These are phyloP conservation scores for Aspergillus cejpii DNA, from an alignment of 2,329 filamentous ascomycete genomes.

Conservation along the genomic window DNA sequence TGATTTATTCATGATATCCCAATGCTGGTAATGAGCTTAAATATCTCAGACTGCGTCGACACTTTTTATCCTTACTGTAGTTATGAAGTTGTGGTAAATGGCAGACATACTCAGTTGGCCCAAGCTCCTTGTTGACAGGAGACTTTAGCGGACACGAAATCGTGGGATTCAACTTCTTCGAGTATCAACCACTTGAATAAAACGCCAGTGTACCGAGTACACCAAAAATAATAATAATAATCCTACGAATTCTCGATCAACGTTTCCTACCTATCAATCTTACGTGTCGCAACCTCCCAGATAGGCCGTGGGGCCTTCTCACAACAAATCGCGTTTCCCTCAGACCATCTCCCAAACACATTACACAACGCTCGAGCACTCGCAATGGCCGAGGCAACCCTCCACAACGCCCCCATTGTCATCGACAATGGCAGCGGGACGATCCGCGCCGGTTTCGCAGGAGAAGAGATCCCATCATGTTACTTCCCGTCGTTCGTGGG, in stretches of 20 bases:
- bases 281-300: slow-evolving; percentile 6
- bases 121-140: slow-evolving; percentile 35
- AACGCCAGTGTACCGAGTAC: background rate
- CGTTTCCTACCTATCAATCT: background rate
- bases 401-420: slow-evolving; percentile 97
- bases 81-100: too few relatives aligned
- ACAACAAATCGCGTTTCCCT: slow-evolving; percentile 19
- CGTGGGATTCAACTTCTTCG: slow-evolving; percentile 7
- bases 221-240: too few relatives aligned
- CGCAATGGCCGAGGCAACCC: slow-evolving; percentile 57
- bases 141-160: slow-evolving; percentile 23
- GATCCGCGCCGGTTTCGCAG: slow-evolving; percentile 92
- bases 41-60: too few relatives aligned
- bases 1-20: too few relatives aligned
- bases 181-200: slow-evolving; percentile 8
- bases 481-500: slow-evolving; percentile 97
- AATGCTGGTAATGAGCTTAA: too few relatives aligned
- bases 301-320: slow-evolving; percentile 28
- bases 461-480: slow-evolving; percentile 91
- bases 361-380: slow-evolving; percentile 9
- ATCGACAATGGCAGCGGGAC: slow-evolving; percentile 98
- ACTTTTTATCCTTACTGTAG: too few relatives aligned
- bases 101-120: slow-evolving; percentile 28
- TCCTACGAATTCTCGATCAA: background rate
- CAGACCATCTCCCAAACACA: slow-evolving; percentile 12